Base-by-base conservation (phyloP, 331 rosid species). In the Quercus lobata region DNA sequence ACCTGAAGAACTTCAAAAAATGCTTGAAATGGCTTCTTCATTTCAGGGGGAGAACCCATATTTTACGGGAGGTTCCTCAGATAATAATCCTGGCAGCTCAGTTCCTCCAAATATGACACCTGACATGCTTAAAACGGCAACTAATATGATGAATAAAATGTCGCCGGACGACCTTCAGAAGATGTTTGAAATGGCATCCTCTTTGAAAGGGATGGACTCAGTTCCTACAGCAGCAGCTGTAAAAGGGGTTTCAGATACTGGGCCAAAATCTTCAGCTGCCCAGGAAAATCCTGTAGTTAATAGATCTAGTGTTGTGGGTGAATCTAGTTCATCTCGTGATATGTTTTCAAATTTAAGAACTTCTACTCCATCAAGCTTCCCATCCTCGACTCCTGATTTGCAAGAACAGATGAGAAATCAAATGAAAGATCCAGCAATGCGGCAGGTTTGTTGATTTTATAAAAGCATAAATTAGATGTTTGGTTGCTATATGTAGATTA, bases 371-470 rank as follows among this genome's bases (percentile, higher is more conserved):
- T 73, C 94, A 49, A 88, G 84, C 85, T 88, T 90, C 83, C 92
- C 93, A 69, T 81, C 92, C 53, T 88, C 98, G 70, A 80, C 93
- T 76, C 29, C 76, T 75, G 97, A 91, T 89, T 44, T 96, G 72
- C 97, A 96, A 88, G 99, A 91, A 66, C 99, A 93, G 89, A 90
- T 93, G 96, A 90, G 91, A 84, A 93, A 84, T 86, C 99, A 93
- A 89, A 93, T 96, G 98, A 93, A 93, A 76, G 92, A 96, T 88
- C 99, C 99, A 75, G 97, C 96, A 30, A 87, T 77, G 97, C 94
- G 90, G 58, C 90, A 93, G 99, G 99, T 96, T 82, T 78, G 87
- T 83, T 82, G 75, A 62, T 72, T 65, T 74, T 66, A 71, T 53
- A n/a, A 65, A 56, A 60, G 69, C 71, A 81, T 69, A 7, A 24